Evolutionary conservation across 345 rosid genomes (phyloP).

Genomic region (Anastatica hierochuntica): DNA sequence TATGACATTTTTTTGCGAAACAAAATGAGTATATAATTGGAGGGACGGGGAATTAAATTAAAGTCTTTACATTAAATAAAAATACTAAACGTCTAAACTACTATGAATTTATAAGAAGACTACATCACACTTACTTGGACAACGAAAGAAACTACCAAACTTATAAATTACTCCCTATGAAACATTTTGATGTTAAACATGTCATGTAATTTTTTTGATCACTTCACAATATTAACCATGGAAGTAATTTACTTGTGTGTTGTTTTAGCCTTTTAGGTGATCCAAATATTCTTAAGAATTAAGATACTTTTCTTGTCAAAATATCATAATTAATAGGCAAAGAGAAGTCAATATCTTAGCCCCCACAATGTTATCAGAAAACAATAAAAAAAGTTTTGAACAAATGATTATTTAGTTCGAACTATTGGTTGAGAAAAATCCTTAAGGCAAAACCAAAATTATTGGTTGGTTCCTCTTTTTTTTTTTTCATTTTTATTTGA

Average conservation of each 20-base stretch:
- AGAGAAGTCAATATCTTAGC: constrained; percentile 5
- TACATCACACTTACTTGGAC: constrained; percentile 3
- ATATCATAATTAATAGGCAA: constrained; percentile 3
- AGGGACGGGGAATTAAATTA: too few relatives aligned
- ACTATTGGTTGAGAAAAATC: constrained; percentile 2
- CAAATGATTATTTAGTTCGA: background rate
- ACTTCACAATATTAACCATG: too few relatives aligned
- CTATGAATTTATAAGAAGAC: background rate
- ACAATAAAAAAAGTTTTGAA: background rate
- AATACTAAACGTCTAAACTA: too few relatives aligned
- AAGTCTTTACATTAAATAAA: background rate
- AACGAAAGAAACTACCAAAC: constrained; percentile 12
- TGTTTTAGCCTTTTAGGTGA: background rate
- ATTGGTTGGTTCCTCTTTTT: background rate
- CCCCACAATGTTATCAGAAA: constrained; percentile 12
- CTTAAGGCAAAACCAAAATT: background rate
- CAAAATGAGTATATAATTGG: too few relatives aligned
- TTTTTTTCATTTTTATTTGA: background rate
- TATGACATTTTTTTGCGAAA: too few relatives aligned
- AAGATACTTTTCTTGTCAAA: too few relatives aligned
- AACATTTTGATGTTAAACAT: too few relatives aligned
- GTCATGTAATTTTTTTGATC: too few relatives aligned
- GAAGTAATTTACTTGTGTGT: background rate
- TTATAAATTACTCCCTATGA: too few relatives aligned
- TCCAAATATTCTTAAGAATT: too few relatives aligned